phyloP scores from a whole-genome alignment of 2,329 filamentous ascomycete genomes.

The Xylaria polymorpha region DNA sequence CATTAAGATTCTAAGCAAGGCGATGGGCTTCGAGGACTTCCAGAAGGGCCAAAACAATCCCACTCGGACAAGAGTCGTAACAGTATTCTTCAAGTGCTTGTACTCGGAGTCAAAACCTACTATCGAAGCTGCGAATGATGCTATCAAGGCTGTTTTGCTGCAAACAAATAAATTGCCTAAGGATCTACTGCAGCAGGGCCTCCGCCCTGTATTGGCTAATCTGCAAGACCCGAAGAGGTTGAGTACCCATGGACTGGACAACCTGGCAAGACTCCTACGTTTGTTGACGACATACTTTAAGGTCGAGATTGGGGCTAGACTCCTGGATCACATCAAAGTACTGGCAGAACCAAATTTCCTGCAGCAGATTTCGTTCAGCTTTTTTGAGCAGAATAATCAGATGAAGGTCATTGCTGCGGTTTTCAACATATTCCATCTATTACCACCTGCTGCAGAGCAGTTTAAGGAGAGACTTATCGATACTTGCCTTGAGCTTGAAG shows the following conservation, averaged over 20 bases:
- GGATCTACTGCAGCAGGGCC: constrained; percentile 91
- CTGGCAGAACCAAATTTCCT: constrained; percentile 84
- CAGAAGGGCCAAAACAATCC: constrained; percentile 77
- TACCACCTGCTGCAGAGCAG: constrained; percentile 87
- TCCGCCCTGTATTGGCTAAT: constrained; percentile 95
- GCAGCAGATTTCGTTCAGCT: constrained; percentile 92
- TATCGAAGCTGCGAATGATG: constrained; percentile 92
- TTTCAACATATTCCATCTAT: constrained; percentile 96
- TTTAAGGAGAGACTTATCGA: constrained; percentile 94
- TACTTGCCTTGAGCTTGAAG: constrained; percentile 88
- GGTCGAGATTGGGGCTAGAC: constrained; percentile 90
- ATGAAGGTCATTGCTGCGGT: constrained; percentile 97
- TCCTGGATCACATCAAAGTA: constrained; percentile 93
- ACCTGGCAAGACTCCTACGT: constrained; percentile 87
- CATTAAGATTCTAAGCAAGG: constrained; percentile 90
- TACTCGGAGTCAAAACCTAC: constrained; percentile 94
- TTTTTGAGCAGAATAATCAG: constrained; percentile 90
- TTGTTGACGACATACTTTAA: constrained; percentile 99
- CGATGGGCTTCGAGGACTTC: constrained; percentile 93
- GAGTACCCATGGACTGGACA: constrained; percentile 89
- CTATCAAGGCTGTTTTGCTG: constrained; percentile 85
- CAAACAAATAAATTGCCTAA: constrained; percentile 94
- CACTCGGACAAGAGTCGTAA: constrained; percentile 79
- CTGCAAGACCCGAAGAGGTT: constrained; percentile 93
- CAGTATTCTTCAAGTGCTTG: constrained; percentile 97